Evolutionary conservation across 23 red algal genomes (phyloP), one percentile per base, ranked within the genome.

Genomic region (Chondrus crispus): DNA sequence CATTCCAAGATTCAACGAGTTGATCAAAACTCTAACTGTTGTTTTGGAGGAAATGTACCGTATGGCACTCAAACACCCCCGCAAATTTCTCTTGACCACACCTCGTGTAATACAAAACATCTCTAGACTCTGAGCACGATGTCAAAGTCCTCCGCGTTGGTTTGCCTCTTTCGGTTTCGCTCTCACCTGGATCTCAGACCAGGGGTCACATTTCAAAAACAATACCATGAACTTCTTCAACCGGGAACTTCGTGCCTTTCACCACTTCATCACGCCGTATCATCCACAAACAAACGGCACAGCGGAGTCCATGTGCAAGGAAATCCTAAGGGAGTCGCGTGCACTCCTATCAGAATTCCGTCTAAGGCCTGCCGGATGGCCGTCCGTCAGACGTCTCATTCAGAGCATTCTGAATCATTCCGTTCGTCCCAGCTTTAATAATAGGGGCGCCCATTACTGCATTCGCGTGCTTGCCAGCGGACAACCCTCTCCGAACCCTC

Each of bases 1-100:
- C 2, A 89, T 89, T 2, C 85, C 85, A 2, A 72, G 77, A 36
- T 89, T 77, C 12, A n/a, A n/a, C n/a, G n/a, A n/a, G n/a, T n/a
- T n/a, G n/a, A n/a, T n/a, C n/a, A n/a, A n/a, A n/a, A n/a, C n/a
- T n/a, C n/a, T n/a, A n/a, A n/a, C n/a, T n/a, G n/a, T n/a, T n/a
- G n/a, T n/a, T n/a, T n/a, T n/a, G n/a, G n/a, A n/a, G n/a, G n/a
- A n/a, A n/a, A n/a, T n/a, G n/a, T n/a, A n/a, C n/a, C n/a, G n/a
- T n/a, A n/a, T n/a, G n/a, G n/a, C n/a, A n/a, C n/a, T n/a, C n/a
- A n/a, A n/a, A n/a, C n/a, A n/a, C n/a, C n/a, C n/a, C n/a, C n/a
- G n/a, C n/a, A n/a, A n/a, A n/a, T n/a, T n/a, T n/a, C n/a, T n/a
- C n/a, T n/a, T n/a, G n/a, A n/a, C n/a, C n/a, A n/a, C n/a, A n/a